Evolutionary conservation across 2,329 filamentous ascomycete species (phyloP).

Genomic region (Colletotrichum karsti): DNA sequence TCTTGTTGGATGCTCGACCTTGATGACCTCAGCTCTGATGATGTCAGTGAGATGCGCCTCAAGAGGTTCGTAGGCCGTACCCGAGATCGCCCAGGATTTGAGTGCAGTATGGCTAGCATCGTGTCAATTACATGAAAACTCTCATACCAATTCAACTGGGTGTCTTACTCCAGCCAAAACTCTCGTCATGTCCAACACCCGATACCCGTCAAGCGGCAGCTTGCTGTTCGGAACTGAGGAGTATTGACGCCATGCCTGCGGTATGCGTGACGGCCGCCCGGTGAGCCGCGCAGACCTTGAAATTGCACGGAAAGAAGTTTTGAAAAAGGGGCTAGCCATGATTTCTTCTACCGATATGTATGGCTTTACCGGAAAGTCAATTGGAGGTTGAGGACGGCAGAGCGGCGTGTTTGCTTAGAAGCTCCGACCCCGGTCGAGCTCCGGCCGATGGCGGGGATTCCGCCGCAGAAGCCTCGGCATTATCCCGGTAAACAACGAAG

Average conservation of each 20-base stretch:
- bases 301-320: background rate
- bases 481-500: background rate
- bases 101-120: slow-evolving; percentile 88
- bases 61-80: slow-evolving; percentile 59
- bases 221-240: slow-evolving; percentile 38
- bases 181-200: slow-evolving; percentile 95
- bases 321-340: background rate
- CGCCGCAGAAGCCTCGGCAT: slow-evolving; percentile 22
- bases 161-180: slow-evolving; percentile 86
- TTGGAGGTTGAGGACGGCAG: background rate
- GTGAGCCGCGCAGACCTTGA: background rate
- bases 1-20: slow-evolving; percentile 90
- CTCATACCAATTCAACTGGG: background rate
- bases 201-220: slow-evolving; percentile 82
- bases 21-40: slow-evolving; percentile 86
- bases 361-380: background rate
- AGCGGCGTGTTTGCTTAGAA: background rate
- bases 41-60: slow-evolving; percentile 35
- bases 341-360: background rate
- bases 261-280: background rate
- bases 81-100: slow-evolving; percentile 96
- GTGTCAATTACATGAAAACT: background rate
- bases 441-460: slow-evolving; percentile 27
- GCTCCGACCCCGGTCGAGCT: slow-evolving; percentile 26
- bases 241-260: slow-evolving; percentile 35